Evolutionary conservation across 2,329 filamentous ascomycete genomes (phyloP), one percentile per base, ranked within the genome.

Genomic region (Claviceps quebecensis): DNA sequence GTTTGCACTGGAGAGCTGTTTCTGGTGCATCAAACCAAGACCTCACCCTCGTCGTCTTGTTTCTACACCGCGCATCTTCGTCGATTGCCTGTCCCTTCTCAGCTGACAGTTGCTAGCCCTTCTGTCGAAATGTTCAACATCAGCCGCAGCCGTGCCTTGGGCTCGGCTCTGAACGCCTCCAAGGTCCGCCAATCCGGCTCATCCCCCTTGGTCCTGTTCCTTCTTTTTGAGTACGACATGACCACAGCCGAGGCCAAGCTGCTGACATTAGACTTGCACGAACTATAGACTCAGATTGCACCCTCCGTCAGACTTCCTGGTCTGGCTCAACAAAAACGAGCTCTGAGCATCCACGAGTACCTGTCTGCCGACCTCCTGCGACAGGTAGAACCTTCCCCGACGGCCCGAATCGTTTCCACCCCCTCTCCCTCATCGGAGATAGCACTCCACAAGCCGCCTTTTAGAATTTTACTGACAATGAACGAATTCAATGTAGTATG

Each of bases 281-380:
- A 22, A 45, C 5, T 46, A 11, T 11, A 63, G 61, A 55, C 59
- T 54, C 62, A 62, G 58, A 53, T 67, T 60, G 67, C 72, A 49
- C 70, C 74, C 58, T 67, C 72, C 56, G 65, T 75, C 64, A 77
- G 77, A 72, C 69, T 78, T 59, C 74, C 86, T 72, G 78, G 82
- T 63, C 69, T 78, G 63, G 78, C 72, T 61, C 84, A 93, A 72
- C 90, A 96, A 74, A 81, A 78, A 72, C 82, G 93, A 75, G 83
- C 86, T 66, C 81, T 98, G 67, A 93, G 88, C 67, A 95, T 98
- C 66, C 93, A 98, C 78, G 93, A 98, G 76, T 97, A 96, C 75
- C 85, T 91, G 65, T 96, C 93, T 63, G 88, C 89, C 63, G 87
- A 90, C 69, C 83, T 98, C 61, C 80, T 98, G 65, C 87, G 78